Conservation (phyloP, 306 rosid species). For the Vigna nakashimae region DNA sequence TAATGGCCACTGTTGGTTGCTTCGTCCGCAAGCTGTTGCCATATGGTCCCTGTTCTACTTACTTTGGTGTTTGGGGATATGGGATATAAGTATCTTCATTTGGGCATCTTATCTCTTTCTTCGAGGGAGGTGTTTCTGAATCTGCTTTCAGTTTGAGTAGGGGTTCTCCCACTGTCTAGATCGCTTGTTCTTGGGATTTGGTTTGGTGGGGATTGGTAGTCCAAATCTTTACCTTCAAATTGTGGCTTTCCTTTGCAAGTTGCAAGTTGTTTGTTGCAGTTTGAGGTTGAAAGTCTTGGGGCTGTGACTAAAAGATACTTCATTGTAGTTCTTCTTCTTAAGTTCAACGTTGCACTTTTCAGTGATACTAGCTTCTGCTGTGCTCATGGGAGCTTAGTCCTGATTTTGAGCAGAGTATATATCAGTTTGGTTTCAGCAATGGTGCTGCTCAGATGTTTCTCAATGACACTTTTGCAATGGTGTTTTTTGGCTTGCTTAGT, state of each 20-base stretch:
- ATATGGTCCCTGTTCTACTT: slow-evolving; percentile 53
- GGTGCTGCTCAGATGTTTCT: slow-evolving; percentile 50
- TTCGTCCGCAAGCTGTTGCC: slow-evolving; percentile 66
- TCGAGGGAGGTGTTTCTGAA: slow-evolving; percentile 31
- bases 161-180: slow-evolving; percentile 24
- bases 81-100: slow-evolving; percentile 52
- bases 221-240: slow-evolving; percentile 46
- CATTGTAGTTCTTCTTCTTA: slow-evolving; percentile 44
- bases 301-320: slow-evolving; percentile 42
- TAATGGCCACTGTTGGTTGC: slow-evolving; percentile 58
- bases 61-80: slow-evolving; percentile 54
- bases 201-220: slow-evolving; percentile 55
- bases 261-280: slow-evolving; percentile 43
- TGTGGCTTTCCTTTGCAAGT: slow-evolving; percentile 49
- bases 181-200: slow-evolving; percentile 65
- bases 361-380: slow-evolving; percentile 37
- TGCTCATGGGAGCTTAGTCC: slow-evolving; percentile 49
- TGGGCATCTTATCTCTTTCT: slow-evolving; percentile 48
- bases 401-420: slow-evolving; percentile 49
- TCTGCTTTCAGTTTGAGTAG: slow-evolving; percentile 43
- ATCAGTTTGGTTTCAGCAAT: slow-evolving; percentile 52
- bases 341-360: slow-evolving; percentile 17
- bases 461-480: slow-evolving; percentile 52
- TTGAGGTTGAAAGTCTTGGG: slow-evolving; percentile 8
- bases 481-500: slow-evolving; percentile 59